phyloP scores from a whole-genome alignment of 805 yeast species.

The Wickerhamiella sergipiensis region DNA sequence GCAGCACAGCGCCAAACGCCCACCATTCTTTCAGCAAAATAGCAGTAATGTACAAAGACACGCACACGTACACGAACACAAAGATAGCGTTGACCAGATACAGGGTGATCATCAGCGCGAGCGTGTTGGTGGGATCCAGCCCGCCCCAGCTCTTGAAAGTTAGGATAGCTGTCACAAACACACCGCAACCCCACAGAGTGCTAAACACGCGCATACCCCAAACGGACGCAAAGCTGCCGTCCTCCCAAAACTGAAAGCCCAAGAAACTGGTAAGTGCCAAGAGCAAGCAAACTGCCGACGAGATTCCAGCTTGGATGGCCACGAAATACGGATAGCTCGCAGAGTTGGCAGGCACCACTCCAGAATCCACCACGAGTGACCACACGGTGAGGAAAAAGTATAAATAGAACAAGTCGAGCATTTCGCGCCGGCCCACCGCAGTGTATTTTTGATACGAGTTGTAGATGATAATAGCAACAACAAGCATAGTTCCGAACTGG shows the following conservation, averaged over 20 bases:
- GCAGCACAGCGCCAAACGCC: constrained; percentile 74
- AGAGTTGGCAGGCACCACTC: constrained; percentile 82
- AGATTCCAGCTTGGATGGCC: constrained; percentile 61
- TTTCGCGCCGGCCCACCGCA: constrained; percentile 85
- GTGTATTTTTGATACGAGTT: constrained; percentile 77
- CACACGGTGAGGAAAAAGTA: constrained; percentile 44
- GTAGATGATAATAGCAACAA: constrained; percentile 57
- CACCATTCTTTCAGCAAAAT: constrained; percentile 63
- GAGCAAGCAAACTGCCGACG: constrained; percentile 58
- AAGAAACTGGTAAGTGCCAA: constrained; percentile 62
- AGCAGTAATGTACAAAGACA: constrained; percentile 55
- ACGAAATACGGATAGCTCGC: constrained; percentile 68
- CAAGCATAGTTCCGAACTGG: constrained; percentile 57
- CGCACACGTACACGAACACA: constrained; percentile 44
- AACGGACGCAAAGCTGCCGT: constrained; percentile 63
- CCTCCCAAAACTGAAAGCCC: constrained; percentile 90
- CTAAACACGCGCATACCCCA: constrained; percentile 39
- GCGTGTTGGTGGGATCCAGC: constrained; percentile 39
- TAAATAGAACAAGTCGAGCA: constrained; percentile 56
- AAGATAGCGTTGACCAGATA: constrained; percentile 62
- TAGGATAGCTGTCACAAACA: constrained; percentile 52
- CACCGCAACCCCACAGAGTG: constrained; percentile 43
- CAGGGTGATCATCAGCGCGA: constrained; percentile 54
- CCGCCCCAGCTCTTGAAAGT: constrained; percentile 55
- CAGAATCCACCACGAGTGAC: constrained; percentile 74